Evolutionary conservation across 768 basidiomycete genomes (phyloP).

Genomic region (Baorangia bicolor): DNA sequence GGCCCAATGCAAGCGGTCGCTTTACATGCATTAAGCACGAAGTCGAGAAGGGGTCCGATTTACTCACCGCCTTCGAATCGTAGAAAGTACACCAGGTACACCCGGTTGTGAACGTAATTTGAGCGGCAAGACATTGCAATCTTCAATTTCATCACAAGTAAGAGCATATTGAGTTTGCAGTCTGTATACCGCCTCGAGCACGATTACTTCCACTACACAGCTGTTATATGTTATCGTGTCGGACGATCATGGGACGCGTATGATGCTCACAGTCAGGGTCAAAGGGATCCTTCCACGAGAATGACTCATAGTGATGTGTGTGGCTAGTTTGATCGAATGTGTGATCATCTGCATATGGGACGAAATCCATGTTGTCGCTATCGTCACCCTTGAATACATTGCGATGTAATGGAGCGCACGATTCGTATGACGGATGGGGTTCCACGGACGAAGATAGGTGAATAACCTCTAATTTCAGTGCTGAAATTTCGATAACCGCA

Average conservation of each 20-base stretch:
- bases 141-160: conserved; percentile 46
- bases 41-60: conserved; percentile 21
- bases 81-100: conserved; percentile 28
- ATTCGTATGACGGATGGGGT: conserved; percentile 49
- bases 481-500: conserved; percentile 4
- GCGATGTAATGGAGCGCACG: conserved; percentile 49
- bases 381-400: conserved; percentile 60
- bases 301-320: conserved; percentile 38
- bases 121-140: conserved; percentile 45
- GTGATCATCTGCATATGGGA: conserved; percentile 63
- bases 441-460: conserved; percentile 12
- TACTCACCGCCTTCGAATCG: conserved; percentile 22
- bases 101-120: conserved; percentile 30
- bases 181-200: conserved; percentile 46
- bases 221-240: conserved; percentile 23
- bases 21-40: conserved; percentile 16
- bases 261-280: conserved; percentile 42
- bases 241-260: neutral
- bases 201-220: conserved; percentile 47
- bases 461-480: conserved; percentile 17
- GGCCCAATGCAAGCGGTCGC: conserved; percentile 33
- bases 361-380: conserved; percentile 52
- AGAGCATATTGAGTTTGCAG: conserved; percentile 41
- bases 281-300: conserved; percentile 50
- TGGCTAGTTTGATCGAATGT: conserved; percentile 45